Evolutionary conservation across 164 flowering plant species (phyloP).

Genomic region (Chimonanthus praecox): DNA sequence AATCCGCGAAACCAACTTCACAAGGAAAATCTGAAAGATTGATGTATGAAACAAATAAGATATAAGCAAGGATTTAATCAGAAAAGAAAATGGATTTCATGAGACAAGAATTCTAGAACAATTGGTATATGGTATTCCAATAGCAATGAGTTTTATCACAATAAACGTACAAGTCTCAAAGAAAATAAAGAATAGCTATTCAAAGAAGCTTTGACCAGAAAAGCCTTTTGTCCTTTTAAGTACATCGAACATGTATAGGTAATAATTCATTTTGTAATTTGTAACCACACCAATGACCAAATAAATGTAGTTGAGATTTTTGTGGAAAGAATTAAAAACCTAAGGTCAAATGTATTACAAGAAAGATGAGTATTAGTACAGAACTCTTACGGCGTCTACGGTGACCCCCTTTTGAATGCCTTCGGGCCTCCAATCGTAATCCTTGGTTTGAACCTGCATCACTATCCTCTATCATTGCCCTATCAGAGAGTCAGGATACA

Average conservation of each 20-base stretch:
- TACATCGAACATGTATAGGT: too few relatives aligned
- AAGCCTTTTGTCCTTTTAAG: too few relatives aligned
- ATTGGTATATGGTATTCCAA: not conserved
- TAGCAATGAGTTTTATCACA: not conserved
- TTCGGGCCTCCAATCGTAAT: slow-evolving; percentile 8
- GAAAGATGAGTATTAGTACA: not conserved
- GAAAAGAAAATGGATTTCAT: not conserved
- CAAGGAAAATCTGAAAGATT: slow-evolving; percentile 67
- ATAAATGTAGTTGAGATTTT: not conserved
- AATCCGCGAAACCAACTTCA: slow-evolving; percentile 43
- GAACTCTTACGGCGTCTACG: slow-evolving; percentile 38
- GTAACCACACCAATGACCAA: not conserved
- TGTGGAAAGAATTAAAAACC: not conserved
- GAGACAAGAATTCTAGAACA: not conserved
- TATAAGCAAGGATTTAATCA: not conserved
- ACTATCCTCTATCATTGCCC: not conserved
- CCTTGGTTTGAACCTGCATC: slow-evolving; percentile 1
- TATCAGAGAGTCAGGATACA: not conserved
- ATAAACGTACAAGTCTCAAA: not conserved
- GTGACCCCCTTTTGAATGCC: slow-evolving; percentile 28
- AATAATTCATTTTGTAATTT: too few relatives aligned
- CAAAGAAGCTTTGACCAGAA: too few relatives aligned
- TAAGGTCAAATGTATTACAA: not conserved
- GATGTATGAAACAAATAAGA: not conserved
- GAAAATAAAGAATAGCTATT: too few relatives aligned